Percentiles rank a stretch among this genome's conserved stretches.
These are phyloP conservation scores for Pseudocercospora cruenta DNA, from an alignment of 2,329 filamentous ascomycete genomes.

Conservation along the genomic window DNA sequence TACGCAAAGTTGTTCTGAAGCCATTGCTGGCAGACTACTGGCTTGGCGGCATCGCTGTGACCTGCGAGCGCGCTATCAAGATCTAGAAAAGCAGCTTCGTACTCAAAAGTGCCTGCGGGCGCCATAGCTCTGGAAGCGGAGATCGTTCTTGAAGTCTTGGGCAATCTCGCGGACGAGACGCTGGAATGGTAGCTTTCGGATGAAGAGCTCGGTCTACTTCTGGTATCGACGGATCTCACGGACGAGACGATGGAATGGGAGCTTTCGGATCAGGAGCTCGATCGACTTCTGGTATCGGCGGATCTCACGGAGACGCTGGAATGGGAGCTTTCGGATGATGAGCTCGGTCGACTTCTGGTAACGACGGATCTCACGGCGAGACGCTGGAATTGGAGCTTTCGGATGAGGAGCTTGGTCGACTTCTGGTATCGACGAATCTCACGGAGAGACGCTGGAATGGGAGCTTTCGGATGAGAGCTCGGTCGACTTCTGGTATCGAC, in stretches of 20 bases:
- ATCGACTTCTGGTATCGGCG: constrained; percentile 86
- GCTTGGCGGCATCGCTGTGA: no score
- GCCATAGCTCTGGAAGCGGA: constrained; percentile 97
- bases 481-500: no score
- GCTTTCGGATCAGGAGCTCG: constrained; percentile 50
- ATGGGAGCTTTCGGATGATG: constrained; percentile 52
- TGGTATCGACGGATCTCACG: constrained; percentile 92
- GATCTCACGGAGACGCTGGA: constrained; percentile 57
- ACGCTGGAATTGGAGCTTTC: no score
- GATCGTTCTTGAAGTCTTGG: constrained; percentile 64
- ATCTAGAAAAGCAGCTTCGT: constrained; percentile 82
- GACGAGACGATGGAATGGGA: constrained; percentile 71
- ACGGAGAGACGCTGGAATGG: constrained; percentile 46
- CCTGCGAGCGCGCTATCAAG: no score
- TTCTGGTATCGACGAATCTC: no score
- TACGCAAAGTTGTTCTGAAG: no score
- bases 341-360: constrained; percentile 49
- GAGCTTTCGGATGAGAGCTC: no score
- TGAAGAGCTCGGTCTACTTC: constrained; percentile 81
- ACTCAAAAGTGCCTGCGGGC: constrained; percentile 93
- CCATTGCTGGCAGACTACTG: no score
- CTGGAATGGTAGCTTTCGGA: constrained; percentile 79
- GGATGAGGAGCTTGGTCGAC: constrained; percentile 22
- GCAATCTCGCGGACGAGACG: constrained; percentile 80
- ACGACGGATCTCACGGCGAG: constrained; percentile 77